A percentile compares a stretch with the other conserved stretches of the same genome.
Conservation (phyloP, 1,284 basidiomycete genomes). For the Meira nashicola region DNA sequence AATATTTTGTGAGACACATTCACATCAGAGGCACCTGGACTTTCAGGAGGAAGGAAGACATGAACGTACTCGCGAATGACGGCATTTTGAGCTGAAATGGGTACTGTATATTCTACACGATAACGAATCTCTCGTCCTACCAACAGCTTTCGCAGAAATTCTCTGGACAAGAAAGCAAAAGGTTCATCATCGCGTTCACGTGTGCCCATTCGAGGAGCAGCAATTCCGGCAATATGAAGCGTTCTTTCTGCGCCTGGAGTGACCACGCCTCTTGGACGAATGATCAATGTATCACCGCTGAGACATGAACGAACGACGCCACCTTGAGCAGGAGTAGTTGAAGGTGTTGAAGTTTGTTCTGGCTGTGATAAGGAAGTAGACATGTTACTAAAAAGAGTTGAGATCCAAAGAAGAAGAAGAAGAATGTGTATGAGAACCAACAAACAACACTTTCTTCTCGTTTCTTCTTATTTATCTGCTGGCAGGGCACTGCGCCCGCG, state of each 20-base stretch:
- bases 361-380: too few relatives aligned
- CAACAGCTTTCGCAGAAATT: constrained; percentile 75
- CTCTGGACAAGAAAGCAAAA: constrained; percentile 86
- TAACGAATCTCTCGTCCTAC: constrained; percentile 86
- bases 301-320: constrained; percentile 44
- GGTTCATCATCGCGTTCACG: constrained; percentile 57
- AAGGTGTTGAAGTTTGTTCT: too few relatives aligned
- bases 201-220: constrained; percentile 41
- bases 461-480: too few relatives aligned
- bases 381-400: too few relatives aligned
- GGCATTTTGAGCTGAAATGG: constrained; percentile 57
- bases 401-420: too few relatives aligned
- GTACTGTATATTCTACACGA: constrained; percentile 67
- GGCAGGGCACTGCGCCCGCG: too few relatives aligned
- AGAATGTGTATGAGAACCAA: too few relatives aligned
- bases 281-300: constrained; percentile 41
- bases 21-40: constrained; percentile 33
- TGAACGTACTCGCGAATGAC: constrained; percentile 38
- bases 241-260: constrained; percentile 32
- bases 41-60: constrained; percentile 41
- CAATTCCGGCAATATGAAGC: constrained; percentile 45
- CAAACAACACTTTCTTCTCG: too few relatives aligned
- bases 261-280: constrained; percentile 39
- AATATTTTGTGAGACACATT: constrained; percentile 66
- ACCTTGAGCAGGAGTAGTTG: constrained; percentile 32